Evolutionary conservation across 2,329 filamentous ascomycete genomes (phyloP), one percentile per base, ranked within the genome.

Genomic region (Diaporthe helianthi): DNA sequence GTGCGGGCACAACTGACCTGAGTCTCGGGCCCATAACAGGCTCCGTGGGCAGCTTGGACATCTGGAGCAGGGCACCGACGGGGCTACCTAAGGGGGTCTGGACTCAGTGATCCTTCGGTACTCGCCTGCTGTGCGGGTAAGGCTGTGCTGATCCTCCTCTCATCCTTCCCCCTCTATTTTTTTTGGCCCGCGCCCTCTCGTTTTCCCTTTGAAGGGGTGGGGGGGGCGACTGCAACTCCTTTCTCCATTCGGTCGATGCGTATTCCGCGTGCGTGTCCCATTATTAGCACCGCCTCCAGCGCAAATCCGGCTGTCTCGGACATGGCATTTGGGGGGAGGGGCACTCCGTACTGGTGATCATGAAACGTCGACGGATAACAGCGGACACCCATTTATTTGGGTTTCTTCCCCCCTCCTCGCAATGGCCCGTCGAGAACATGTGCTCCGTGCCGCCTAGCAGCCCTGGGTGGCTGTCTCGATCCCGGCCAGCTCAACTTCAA

Each of bases 381-480:
- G 65, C 65, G 65, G 67, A 47, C 66, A 68, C 66, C 47, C 17
- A 47, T 44, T 13, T 26, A 17, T n/a, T n/a, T n/a, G n/a, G n/a
- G n/a, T n/a, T 7, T 17, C 19, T 38, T 38, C 13, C 26, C 19
- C 29, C 9, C 29, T 53, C 9, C 29, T 53, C 51, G 51, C 17
- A n/a, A 13, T 7, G n/a, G 51, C 51, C 51, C 31, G 33, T 22
- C 19, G 36, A 49, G 54, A 55, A 44, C 64, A 44, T 38, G 33
- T 66, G 64, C 64, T 47, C 29, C 41, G 51, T 54, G 52, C 51
- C 65, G 51, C 46, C 31, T n/a, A n/a, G n/a, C n/a, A n/a, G n/a
- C n/a, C n/a, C n/a, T 26, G 58, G 58, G 67, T 69, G 69, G 67
- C 69, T 69, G 67, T 46, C 38, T 41, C 55, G 67, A 69, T 69